phyloP scores from a whole-genome alignment of 2,329 filamentous ascomycete genomes.

The Hypoxylon sp. region DNA sequence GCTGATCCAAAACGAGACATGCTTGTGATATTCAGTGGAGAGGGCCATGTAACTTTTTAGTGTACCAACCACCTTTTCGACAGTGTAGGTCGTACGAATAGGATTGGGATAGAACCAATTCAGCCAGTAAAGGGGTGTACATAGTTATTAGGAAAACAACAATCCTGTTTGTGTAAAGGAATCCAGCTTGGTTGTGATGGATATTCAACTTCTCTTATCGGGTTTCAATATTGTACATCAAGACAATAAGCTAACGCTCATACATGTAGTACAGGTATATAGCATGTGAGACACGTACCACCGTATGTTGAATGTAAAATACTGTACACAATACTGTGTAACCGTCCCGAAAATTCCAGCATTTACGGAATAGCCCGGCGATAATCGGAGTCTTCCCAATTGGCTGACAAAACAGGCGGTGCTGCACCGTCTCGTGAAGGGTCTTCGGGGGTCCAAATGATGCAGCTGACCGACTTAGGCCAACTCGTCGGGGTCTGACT shows the following conservation, averaged over 20 bases:
- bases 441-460: slow-evolving; percentile 21
- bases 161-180: not conserved
- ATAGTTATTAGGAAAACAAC: too few species aligned
- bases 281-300: not conserved
- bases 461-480: slow-evolving; percentile 41
- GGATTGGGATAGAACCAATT: not conserved
- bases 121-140: not conserved
- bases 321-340: slow-evolving; percentile 5
- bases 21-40: slow-evolving; percentile 12
- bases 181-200: not conserved
- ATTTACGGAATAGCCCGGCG: slow-evolving; percentile 7
- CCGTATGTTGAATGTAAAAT: not conserved
- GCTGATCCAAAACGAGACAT: slow-evolving; percentile 34
- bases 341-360: slow-evolving; percentile 14
- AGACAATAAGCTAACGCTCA: too few species aligned
- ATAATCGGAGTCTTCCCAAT: slow-evolving; percentile 34
- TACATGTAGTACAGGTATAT: too few species aligned
- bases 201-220: not conserved
- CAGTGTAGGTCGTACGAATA: not conserved
- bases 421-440: slow-evolving; percentile 27
- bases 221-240: not conserved
- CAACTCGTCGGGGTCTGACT: slow-evolving; percentile 37
- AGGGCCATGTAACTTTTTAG: slow-evolving; percentile 6
- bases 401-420: slow-evolving; percentile 26
- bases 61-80: not conserved